Conservation (phyloP, 805 yeast species). For the Wickerhamia fluorescens region DNA sequence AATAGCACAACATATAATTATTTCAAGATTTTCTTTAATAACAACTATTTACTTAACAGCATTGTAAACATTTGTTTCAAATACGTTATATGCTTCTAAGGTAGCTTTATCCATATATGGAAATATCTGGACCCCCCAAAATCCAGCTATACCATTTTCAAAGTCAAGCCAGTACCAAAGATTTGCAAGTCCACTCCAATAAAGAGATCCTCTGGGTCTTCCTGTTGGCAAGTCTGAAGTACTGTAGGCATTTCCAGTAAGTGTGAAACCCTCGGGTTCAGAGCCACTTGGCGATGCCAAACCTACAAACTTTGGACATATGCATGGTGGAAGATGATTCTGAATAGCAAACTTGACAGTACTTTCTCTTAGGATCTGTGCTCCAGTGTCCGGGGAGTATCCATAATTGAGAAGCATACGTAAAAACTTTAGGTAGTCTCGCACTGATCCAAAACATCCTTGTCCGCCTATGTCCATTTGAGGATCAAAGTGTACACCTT, state of each 20-base stretch:
- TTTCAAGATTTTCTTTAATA: too few relatives aligned
- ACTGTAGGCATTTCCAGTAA: slow-evolving; percentile 28
- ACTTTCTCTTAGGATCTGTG: slow-evolving; percentile 13
- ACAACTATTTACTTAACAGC: slow-evolving; percentile 4
- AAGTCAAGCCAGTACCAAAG: slow-evolving; percentile 35
- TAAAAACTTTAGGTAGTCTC: slow-evolving; percentile 32
- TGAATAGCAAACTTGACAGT: slow-evolving; percentile 25
- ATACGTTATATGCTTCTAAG: slow-evolving; percentile 11
- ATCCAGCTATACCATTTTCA: slow-evolving; percentile 30
- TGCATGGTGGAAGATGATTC: slow-evolving; percentile 24
- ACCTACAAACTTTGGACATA: slow-evolving; percentile 13
- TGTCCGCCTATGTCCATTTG: slow-evolving; percentile 38
- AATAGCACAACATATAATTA: too few relatives aligned
- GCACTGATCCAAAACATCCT: slow-evolving; percentile 31
- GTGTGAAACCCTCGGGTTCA: slow-evolving; percentile 19
- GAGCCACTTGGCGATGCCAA: too few relatives aligned
- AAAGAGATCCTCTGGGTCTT: slow-evolving; percentile 26
- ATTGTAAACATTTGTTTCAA: slow-evolving; percentile 23
- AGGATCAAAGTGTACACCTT: slow-evolving; percentile 7
- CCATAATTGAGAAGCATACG: slow-evolving; percentile 37
- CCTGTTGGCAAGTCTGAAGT: slow-evolving; percentile 23
- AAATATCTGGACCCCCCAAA: slow-evolving; percentile 32
- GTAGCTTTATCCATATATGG: slow-evolving; percentile 23
- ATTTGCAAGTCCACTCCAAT: slow-evolving; percentile 37
- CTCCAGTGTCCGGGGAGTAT: slow-evolving; percentile 30